A percentile compares a stretch with the other conserved stretches of the same genome.
Evolutionary conservation across 83 land plant genomes (phyloP).

Genomic region (Picea abies): DNA sequence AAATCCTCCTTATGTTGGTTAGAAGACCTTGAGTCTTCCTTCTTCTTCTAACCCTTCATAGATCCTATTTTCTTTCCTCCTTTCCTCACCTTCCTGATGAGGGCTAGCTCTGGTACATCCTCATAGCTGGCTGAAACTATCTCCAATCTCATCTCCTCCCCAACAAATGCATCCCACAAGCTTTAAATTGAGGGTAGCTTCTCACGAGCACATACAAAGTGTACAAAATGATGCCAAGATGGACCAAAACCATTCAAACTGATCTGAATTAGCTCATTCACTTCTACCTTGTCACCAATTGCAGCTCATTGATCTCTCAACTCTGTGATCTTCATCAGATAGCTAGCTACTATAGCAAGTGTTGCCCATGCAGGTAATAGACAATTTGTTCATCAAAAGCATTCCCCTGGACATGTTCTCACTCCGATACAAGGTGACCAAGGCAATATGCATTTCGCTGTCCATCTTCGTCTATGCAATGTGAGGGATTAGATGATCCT

Average conservation of each 20-base stretch:
- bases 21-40: background rate
- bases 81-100: background rate
- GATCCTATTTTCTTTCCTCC: background rate
- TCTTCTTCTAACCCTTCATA: background rate
- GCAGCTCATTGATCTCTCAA: background rate
- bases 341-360: background rate
- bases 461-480: background rate
- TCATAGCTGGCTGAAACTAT: too few species aligned
- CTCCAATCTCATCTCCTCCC: background rate
- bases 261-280: background rate
- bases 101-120: background rate
- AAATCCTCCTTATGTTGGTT: background rate
- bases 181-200: background rate
- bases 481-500: background rate
- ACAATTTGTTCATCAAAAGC: too few species aligned
- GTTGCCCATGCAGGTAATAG: background rate
- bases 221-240: background rate
- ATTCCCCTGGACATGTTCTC: too few species aligned
- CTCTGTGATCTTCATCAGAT: background rate
- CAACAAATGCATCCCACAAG: background rate
- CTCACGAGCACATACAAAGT: background rate
- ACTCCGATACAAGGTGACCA: background rate
- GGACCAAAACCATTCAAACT: background rate
- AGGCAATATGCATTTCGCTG: background rate
- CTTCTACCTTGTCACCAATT: background rate